phyloP scores from a whole-genome alignment of 1,284 basidiomycete species.

The Exobasidium rhododendri region DNA sequence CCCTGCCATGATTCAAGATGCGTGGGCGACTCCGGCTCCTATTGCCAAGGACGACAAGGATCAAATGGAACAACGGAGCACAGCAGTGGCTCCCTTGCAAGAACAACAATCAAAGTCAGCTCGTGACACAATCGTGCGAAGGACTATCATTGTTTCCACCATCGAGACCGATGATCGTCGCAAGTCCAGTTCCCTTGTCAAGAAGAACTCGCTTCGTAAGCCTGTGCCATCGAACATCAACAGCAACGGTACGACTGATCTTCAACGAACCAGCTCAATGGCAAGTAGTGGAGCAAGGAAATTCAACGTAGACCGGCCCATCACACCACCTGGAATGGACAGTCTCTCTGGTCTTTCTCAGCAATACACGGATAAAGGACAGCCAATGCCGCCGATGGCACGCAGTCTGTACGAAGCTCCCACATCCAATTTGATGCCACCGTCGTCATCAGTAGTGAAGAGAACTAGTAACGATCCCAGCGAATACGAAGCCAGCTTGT shows the following conservation, averaged over 20 bases:
- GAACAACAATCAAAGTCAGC: constrained; percentile 27
- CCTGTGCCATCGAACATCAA: neutral
- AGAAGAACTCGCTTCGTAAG: neutral
- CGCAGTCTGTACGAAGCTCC: neutral
- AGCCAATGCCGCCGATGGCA: constrained; percentile 14
- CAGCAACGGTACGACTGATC: neutral
- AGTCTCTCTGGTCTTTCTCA: constrained; percentile 18
- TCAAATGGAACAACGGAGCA: neutral
- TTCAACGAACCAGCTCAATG: neutral
- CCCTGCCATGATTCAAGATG: constrained; percentile 17
- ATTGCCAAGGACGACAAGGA: neutral
- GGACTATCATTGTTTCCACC: constrained; percentile 45
- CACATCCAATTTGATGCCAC: neutral
- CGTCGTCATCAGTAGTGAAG: neutral
- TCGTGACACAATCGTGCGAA: constrained; percentile 41
- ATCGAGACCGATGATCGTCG: constrained; percentile 24
- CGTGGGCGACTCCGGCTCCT: neutral
- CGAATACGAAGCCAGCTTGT: constrained; percentile 39
- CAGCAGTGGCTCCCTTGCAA: neutral
- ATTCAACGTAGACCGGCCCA: constrained; percentile 24
- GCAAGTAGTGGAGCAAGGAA: constrained; percentile 20
- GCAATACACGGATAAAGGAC: constrained; percentile 13
- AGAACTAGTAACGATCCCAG: constrained; percentile 19
- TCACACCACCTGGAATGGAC: constrained; percentile 19
- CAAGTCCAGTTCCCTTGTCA: constrained; percentile 8